These are phyloP conservation scores for Dothideomycetes sp. DNA, from an alignment of 2,329 filamentous ascomycete species.

Conservation along the genomic window DNA sequence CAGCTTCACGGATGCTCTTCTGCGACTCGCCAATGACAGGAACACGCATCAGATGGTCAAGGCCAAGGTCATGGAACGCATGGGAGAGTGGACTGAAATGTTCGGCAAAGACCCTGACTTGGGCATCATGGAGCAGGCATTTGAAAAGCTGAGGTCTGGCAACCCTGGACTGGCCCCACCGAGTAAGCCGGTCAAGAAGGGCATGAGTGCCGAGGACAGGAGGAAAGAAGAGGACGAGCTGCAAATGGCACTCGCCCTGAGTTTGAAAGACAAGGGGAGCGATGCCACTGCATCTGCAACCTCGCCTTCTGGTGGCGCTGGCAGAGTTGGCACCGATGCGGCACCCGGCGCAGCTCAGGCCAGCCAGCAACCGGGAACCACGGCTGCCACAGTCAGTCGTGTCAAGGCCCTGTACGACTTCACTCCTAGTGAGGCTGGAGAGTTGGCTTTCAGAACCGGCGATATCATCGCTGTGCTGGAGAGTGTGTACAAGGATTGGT, in stretches of 20 bases:
- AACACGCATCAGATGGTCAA: constrained; percentile 97
- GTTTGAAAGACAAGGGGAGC: constrained; percentile 69
- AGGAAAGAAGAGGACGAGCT: constrained; percentile 95
- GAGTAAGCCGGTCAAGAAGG: constrained; percentile 84
- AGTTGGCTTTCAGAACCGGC: constrained; percentile 91
- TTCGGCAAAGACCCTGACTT: constrained; percentile 81
- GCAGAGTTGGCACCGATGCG: constrained; percentile 13
- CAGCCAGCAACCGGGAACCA: constrained; percentile 58
- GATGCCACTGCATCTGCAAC: constrained; percentile 10
- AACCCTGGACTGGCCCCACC: constrained; percentile 82
- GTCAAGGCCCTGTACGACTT: constrained; percentile 94
- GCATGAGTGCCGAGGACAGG: constrained; percentile 79
- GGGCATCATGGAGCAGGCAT: constrained; percentile 95
- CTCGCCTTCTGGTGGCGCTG: constrained; percentile 14
- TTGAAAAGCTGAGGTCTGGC: constrained; percentile 65
- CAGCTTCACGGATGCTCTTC: constrained; percentile 85
- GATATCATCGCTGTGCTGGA: constrained; percentile 96
- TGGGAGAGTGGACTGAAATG: constrained; percentile 95
- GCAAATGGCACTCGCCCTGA: constrained; percentile 89
- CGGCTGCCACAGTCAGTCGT: constrained; percentile 88
- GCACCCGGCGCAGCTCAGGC: constrained; percentile 29
- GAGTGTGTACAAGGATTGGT: constrained; percentile 99
- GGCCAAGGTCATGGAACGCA: constrained; percentile 89
- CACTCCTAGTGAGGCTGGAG: constrained; percentile 81
- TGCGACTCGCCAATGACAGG: constrained; percentile 80